Percentiles rank a stretch among this genome's conserved stretches.
phyloP scores from a whole-genome alignment of 257 asterid genomes.

The Nicotiana obtusifolia region DNA sequence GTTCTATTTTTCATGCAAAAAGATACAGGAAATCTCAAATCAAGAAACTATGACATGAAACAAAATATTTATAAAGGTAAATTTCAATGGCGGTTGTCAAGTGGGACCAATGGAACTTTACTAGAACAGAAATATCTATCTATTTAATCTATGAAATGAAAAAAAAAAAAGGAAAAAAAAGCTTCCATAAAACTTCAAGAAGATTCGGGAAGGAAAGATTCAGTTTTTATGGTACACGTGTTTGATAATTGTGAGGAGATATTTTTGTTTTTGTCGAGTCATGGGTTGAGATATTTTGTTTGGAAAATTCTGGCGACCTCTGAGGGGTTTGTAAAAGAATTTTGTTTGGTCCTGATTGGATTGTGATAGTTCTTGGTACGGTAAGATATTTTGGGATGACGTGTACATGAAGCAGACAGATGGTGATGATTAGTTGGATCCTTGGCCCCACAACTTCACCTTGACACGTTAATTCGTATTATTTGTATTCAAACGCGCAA shows the following conservation, averaged over 20 bases:
- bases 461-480: no score
- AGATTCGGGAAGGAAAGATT: constrained; percentile 19
- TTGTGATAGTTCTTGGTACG: no score
- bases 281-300: constrained; percentile 5
- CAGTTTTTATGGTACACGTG: neutral
- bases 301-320: constrained; percentile 14
- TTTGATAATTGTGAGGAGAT: constrained; percentile 3
- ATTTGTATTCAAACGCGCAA: no score
- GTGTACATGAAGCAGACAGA: no score
- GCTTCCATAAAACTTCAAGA: no score
- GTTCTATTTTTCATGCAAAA: neutral
- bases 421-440: no score
- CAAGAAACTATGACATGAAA: neutral
- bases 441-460: no score
- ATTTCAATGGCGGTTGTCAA: neutral
- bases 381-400: no score
- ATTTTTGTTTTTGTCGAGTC: neutral
- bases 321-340: no score
- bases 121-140: constrained; percentile 5
- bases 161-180: neutral
- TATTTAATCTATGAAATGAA: constrained; percentile 1
- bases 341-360: no score
- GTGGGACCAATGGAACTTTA: constrained; percentile 9
- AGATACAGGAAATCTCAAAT: neutral
- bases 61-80: neutral